Conservation (phyloP, 2,329 filamentous ascomycete species). For the Ilyonectria destructans region DNA sequence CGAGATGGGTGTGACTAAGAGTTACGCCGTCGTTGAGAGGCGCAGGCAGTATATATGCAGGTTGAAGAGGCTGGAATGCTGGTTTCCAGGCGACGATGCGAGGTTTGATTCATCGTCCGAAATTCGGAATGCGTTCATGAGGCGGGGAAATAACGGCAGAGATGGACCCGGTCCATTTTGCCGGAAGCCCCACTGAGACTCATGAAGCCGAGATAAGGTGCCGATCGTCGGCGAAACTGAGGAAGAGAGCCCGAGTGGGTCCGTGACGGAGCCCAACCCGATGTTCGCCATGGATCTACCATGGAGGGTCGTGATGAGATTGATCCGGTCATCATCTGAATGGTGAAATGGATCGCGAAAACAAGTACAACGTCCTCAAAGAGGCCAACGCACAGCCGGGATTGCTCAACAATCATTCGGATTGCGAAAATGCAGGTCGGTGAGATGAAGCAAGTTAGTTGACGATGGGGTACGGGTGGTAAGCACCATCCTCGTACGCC, state of each 20-base stretch:
- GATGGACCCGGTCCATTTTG: constrained; percentile 34
- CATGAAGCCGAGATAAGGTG: constrained; percentile 22
- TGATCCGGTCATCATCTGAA: constrained; percentile 15
- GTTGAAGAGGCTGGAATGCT: constrained; percentile 34
- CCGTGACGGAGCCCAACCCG: constrained; percentile 40
- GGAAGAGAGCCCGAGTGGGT: constrained; percentile 37
- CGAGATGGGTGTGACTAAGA: constrained; percentile 20
- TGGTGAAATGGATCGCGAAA: constrained; percentile 19
- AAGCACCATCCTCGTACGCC: constrained; percentile 55
- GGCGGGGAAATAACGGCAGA: constrained; percentile 42
- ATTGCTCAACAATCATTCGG: constrained; percentile 15
- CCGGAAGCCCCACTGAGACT: constrained; percentile 31
- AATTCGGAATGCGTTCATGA: constrained; percentile 28
- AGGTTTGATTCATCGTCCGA: constrained; percentile 31
- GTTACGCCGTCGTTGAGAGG: constrained; percentile 34
- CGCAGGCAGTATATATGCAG: constrained; percentile 32
- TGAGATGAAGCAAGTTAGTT: constrained; percentile 42
- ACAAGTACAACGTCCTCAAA: neutral
- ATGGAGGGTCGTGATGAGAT: constrained; percentile 18
- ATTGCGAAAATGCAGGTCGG: constrained; percentile 30
- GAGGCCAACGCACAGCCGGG: neutral
- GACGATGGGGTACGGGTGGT: constrained; percentile 55
- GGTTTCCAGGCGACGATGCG: constrained; percentile 22
- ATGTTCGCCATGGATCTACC: constrained; percentile 19
- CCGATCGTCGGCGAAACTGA: constrained; percentile 42